Evolutionary conservation across 345 rosid genomes (phyloP).

Genomic region (Populus simonii): DNA sequence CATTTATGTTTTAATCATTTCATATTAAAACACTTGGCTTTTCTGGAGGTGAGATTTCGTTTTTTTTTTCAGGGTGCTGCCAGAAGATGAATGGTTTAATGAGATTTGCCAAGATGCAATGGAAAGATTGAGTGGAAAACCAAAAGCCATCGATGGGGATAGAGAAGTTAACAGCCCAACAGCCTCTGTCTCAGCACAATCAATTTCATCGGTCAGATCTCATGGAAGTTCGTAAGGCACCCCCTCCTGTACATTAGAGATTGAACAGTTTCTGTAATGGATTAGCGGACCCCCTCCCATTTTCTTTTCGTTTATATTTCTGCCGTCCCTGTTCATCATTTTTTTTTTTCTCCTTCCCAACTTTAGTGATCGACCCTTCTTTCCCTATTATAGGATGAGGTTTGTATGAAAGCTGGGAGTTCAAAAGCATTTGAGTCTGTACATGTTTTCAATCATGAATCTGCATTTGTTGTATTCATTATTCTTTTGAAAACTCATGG

Average conservation of each 20-base stretch:
- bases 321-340: not conserved
- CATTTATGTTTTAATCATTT: not conserved
- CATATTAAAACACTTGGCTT: not conserved
- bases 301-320: not conserved
- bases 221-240: slow-evolving; percentile 66
- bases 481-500: slow-evolving; percentile 18
- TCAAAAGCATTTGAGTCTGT: slow-evolving; percentile 18
- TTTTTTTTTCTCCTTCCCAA: not conserved
- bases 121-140: slow-evolving; percentile 82
- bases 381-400: slow-evolving; percentile 8
- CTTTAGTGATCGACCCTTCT: not conserved
- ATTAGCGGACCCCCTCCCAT: slow-evolving; percentile 18
- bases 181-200: slow-evolving; percentile 94
- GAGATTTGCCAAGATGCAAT: slow-evolving; percentile 76
- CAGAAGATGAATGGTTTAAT: slow-evolving; percentile 89
- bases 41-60: not conserved
- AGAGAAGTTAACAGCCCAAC: slow-evolving; percentile 84
- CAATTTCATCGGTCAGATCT: slow-evolving; percentile 87
- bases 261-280: slow-evolving; percentile 8
- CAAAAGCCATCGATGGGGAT: slow-evolving; percentile 74
- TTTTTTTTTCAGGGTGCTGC: slow-evolving; percentile 57
- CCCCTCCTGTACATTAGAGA: slow-evolving; percentile 37
- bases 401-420: slow-evolving; percentile 12
- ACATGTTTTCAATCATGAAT: slow-evolving; percentile 24
- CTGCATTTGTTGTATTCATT: slow-evolving; percentile 15